Evolutionary conservation across 805 yeast genomes (phyloP), one percentile per base, ranked within the genome.

Genomic region (Saturnispora silvae): DNA sequence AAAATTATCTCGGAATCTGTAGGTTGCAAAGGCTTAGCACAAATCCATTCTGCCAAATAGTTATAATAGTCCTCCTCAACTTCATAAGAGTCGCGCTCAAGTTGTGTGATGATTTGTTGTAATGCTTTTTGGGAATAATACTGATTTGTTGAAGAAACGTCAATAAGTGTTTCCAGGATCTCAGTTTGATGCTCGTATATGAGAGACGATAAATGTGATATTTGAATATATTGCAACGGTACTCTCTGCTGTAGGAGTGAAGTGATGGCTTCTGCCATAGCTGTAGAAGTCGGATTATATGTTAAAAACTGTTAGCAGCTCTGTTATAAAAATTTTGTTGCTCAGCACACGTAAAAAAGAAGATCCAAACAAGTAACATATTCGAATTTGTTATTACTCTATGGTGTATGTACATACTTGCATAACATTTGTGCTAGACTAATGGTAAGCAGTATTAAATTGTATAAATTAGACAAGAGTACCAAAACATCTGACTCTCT

Each of bases 401-500:
- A n/a, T n/a, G n/a, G n/a, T n/a, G n/a, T n/a, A n/a, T n/a, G n/a
- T n/a, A n/a, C n/a, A n/a, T n/a, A n/a, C n/a, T n/a, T n/a, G n/a
- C n/a, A n/a, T n/a, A n/a, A n/a, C n/a, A n/a, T n/a, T n/a, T n/a
- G n/a, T n/a, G n/a, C n/a, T n/a, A n/a, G n/a, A n/a, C n/a, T n/a
- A n/a, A n/a, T n/a, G n/a, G n/a, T n/a, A n/a, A n/a, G n/a, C n/a
- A n/a, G n/a, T n/a, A n/a, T n/a, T n/a, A n/a, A n/a, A n/a, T 14
- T 17, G 13, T 22, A 11, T 19, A 16, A n/a, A 11, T 20, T 18
- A 14, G 10, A 38, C 43, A 13, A 56, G 28, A 23, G 64, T 64
- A 29, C 96, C 97, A 50, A 74, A 72, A 20, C 87, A 92, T 46
- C 95, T 72, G 27, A 89, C 61, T 56, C 98, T 73, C 67, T 89